phyloP scores from a whole-genome alignment of 805 yeast genomes.

The Cyberlindnera euphorbiiphila region DNA sequence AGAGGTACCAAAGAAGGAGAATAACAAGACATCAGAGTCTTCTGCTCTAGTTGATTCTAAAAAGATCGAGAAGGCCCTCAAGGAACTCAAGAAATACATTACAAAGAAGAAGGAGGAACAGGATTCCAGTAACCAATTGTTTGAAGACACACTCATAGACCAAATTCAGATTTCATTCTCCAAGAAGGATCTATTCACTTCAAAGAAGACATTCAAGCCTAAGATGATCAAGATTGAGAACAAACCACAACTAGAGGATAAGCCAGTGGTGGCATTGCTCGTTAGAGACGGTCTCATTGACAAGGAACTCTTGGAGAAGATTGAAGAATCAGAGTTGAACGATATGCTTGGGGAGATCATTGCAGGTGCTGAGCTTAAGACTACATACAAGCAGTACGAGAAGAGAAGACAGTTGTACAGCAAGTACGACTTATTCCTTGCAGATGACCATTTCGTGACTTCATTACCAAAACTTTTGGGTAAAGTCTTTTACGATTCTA shows the following conservation, averaged over 20 bases:
- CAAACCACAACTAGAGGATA: constrained; percentile 35
- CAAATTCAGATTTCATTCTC: constrained; percentile 58
- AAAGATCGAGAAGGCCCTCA: constrained; percentile 48
- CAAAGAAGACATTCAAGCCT: constrained; percentile 43
- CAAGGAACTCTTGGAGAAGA: constrained; percentile 25
- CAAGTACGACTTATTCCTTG: constrained; percentile 71
- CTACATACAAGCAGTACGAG: constrained; percentile 84
- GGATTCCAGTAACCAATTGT: constrained; percentile 43
- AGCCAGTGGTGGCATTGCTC: constrained; percentile 55
- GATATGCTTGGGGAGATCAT: constrained; percentile 46
- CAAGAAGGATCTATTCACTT: constrained; percentile 59
- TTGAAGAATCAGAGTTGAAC: constrained; percentile 28
- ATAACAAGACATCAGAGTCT: constrained; percentile 2
- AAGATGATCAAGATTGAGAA: constrained; percentile 37
- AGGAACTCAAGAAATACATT: constrained; percentile 62
- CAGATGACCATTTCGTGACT: constrained; percentile 79
- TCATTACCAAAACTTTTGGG: constrained; percentile 83
- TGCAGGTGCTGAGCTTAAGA: constrained; percentile 71
- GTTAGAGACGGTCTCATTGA: constrained; percentile 59
- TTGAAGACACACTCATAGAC: constrained; percentile 47
- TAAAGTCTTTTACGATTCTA: constrained; percentile 61
- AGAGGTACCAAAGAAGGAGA: constrained; percentile 8
- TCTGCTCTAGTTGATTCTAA: constrained; percentile 26
- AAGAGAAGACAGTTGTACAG: constrained; percentile 70
- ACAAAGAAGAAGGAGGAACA: constrained; percentile 32